Conservation (phyloP, 495 filamentous ascomycete species). For the Acidomyces sp. region DNA sequence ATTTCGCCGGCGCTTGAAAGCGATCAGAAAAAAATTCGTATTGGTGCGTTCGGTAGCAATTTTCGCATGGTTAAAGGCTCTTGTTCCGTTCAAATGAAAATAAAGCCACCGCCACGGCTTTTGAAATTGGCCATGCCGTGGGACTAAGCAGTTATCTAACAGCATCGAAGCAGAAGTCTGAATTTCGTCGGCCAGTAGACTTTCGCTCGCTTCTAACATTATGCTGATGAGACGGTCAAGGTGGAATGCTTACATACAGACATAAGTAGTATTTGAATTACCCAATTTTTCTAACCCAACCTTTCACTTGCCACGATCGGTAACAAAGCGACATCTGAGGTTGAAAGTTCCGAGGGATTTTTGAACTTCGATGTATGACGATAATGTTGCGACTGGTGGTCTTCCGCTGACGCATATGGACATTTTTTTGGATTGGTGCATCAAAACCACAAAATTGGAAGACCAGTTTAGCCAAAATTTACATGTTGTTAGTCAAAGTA, state of each 20-base stretch:
- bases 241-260: too few species aligned
- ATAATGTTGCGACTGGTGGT: too few species aligned
- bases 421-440: too few species aligned
- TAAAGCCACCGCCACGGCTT: slow-evolving; percentile 39
- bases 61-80: slow-evolving; percentile 24
- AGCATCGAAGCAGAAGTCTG: slow-evolving; percentile 35
- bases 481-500: too few species aligned
- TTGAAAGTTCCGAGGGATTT: slow-evolving; percentile 21
- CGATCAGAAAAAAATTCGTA: slow-evolving; percentile 37
- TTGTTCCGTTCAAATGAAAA: slow-evolving; percentile 32
- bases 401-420: too few species aligned
- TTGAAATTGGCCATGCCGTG: slow-evolving; percentile 39
- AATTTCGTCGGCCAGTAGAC: too few species aligned
- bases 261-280: slow-evolving; percentile 41
- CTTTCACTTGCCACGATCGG: neutral
- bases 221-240: too few species aligned
- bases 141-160: slow-evolving; percentile 38
- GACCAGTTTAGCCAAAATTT: too few species aligned
- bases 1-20: slow-evolving; percentile 34
- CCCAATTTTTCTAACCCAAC: slow-evolving; percentile 28
- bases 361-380: slow-evolving; percentile 30
- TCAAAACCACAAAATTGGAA: too few species aligned
- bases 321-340: neutral
- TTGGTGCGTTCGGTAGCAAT: slow-evolving; percentile 38
- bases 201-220: too few species aligned